Percentiles rank a stretch among this genome's conserved stretches.
These are phyloP conservation scores for Torulaspora microellipsoides DNA, from an alignment of 805 yeast genomes.

Conservation along the genomic window DNA sequence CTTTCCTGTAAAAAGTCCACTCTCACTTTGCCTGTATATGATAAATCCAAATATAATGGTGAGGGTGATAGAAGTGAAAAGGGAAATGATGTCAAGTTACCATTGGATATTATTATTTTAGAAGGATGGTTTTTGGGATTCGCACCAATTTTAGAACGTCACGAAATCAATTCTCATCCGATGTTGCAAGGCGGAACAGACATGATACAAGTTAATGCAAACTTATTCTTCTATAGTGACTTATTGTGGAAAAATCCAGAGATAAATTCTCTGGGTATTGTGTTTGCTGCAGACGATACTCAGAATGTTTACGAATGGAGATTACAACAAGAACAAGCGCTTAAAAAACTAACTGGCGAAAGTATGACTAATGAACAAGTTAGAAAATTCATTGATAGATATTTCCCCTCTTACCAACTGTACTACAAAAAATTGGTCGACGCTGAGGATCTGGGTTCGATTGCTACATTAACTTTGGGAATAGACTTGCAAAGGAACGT, in stretches of 20 bases:
- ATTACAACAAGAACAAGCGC: constrained; percentile 46
- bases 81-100: constrained; percentile 27
- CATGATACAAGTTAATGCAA: constrained; percentile 46
- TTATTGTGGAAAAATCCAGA: constrained; percentile 47
- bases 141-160: constrained; percentile 36
- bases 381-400: constrained; percentile 63
- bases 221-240: constrained; percentile 45
- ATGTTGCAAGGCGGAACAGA: constrained; percentile 22
- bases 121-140: constrained; percentile 97
- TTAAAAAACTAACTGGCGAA: constrained; percentile 40
- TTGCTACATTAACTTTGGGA: constrained; percentile 31
- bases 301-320: constrained; percentile 75
- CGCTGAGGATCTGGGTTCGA: constrained; percentile 30
- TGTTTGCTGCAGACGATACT: constrained; percentile 55
- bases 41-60: constrained; percentile 67
- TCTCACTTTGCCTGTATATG: constrained; percentile 60
- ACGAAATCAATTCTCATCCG: constrained; percentile 14
- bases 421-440: constrained; percentile 48
- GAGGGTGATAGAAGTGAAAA: constrained; percentile 66
- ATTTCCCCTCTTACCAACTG: constrained; percentile 78
- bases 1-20: constrained; percentile 31
- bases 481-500: constrained; percentile 28
- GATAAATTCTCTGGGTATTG: constrained; percentile 53
- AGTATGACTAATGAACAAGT: constrained; percentile 85
- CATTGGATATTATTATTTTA: constrained; percentile 62